phyloP scores from a whole-genome alignment of 495 filamentous ascomycete species.

The Xylaria palmicola region DNA sequence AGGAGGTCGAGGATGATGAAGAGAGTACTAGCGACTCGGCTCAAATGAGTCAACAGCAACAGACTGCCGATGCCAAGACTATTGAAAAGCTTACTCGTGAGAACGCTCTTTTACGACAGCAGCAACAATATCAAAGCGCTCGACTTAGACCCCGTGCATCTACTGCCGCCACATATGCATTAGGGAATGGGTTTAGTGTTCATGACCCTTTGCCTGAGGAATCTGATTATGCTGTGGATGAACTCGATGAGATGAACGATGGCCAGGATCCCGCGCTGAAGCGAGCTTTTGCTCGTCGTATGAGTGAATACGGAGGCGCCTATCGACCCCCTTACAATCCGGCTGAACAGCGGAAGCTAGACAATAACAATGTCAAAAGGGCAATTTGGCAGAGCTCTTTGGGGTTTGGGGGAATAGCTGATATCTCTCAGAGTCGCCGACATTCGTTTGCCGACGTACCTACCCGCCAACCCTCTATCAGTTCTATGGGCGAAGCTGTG shows the following conservation, averaged over 20 bases:
- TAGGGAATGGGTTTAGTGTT: constrained; percentile 58
- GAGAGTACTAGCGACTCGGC: constrained; percentile 62
- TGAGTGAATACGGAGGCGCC: constrained; percentile 65
- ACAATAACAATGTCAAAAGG: constrained; percentile 77
- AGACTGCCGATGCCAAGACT: constrained; percentile 60
- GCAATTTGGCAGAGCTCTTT: constrained; percentile 86
- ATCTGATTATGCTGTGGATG: constrained; percentile 67
- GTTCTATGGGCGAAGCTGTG: constrained; percentile 58
- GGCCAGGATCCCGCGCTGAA: constrained; percentile 53
- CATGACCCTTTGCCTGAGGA: constrained; percentile 68
- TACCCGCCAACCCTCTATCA: constrained; percentile 66
- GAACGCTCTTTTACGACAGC: constrained; percentile 69
- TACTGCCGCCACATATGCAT: constrained; percentile 50
- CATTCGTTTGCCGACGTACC: constrained; percentile 94
- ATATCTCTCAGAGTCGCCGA: constrained; percentile 81
- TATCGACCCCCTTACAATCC: constrained; percentile 54
- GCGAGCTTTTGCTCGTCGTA: constrained; percentile 51
- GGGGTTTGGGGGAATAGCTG: constrained; percentile 68
- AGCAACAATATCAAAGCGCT: constrained; percentile 57
- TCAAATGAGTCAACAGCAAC: constrained; percentile 47
- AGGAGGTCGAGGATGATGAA: constrained; percentile 79
- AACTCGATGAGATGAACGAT: constrained; percentile 63
- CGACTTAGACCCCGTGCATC: constrained; percentile 63
- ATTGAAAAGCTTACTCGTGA: constrained; percentile 73
- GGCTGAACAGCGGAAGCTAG: constrained; percentile 71